Percentiles rank a stretch among this genome's conserved stretches.
phyloP scores from a whole-genome alignment of 805 yeast species.

The Schizosaccharomyces japonicus region DNA sequence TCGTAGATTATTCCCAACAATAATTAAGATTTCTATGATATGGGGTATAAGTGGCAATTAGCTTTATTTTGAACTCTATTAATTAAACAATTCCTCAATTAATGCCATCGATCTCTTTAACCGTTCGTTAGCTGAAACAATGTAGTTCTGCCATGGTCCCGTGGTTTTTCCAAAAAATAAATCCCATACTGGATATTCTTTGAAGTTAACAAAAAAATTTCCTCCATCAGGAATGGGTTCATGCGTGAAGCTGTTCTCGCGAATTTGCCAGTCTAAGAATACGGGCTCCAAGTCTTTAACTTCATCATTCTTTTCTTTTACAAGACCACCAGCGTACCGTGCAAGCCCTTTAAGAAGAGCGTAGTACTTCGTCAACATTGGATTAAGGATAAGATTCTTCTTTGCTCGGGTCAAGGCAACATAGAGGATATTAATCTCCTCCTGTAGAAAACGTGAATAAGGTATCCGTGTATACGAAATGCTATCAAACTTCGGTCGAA shows the following conservation, averaged over 20 bases:
- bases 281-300: neutral
- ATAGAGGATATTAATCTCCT: conserved; percentile 1
- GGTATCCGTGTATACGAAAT: neutral
- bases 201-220: neutral
- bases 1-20: neutral
- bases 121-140: neutral
- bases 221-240: neutral
- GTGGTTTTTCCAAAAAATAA: neutral
- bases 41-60: neutral
- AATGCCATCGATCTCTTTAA: neutral
- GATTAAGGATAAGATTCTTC: neutral
- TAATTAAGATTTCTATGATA: too few species aligned
- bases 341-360: neutral
- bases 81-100: neutral
- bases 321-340: neutral
- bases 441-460: neutral
- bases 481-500: conserved; percentile 3
- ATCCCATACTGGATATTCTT: neutral
- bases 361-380: neutral
- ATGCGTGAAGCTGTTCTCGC: neutral
- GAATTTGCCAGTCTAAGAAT: conserved; percentile 1
- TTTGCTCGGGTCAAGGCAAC: conserved; percentile 2
- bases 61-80: neutral
- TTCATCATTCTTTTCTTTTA: neutral
- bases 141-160: neutral